Conservation (phyloP, 2,329 filamentous ascomycete genomes). For the Hypomyces perniciosus region DNA sequence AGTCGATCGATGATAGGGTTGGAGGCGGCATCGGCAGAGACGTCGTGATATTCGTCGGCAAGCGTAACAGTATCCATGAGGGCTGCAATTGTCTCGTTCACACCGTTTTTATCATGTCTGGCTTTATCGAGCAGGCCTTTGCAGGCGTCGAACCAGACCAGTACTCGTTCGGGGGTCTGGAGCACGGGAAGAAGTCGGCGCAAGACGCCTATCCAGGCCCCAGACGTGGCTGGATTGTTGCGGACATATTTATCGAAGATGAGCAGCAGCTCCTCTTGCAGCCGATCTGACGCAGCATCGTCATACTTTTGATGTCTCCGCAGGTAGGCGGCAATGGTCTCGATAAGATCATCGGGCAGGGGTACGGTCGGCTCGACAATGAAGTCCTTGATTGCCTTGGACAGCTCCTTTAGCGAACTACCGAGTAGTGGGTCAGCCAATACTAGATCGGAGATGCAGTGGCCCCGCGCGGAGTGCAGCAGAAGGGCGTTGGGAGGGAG, state of each 20-base stretch:
- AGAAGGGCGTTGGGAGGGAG: slow-evolving; percentile 4
- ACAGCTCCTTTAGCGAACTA: slow-evolving; percentile 56
- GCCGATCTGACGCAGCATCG: slow-evolving; percentile 60
- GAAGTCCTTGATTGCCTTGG: slow-evolving; percentile 50
- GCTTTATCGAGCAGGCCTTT: slow-evolving; percentile 38
- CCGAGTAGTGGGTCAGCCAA: slow-evolving; percentile 16
- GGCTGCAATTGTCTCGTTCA: slow-evolving; percentile 59
- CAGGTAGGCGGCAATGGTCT: slow-evolving; percentile 60
- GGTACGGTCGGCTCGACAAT: slow-evolving; percentile 48
- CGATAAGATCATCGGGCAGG: slow-evolving; percentile 59
- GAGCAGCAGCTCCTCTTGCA: slow-evolving; percentile 65
- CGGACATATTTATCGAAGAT: slow-evolving; percentile 62
- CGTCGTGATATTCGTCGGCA: slow-evolving; percentile 51
- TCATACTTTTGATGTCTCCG: slow-evolving; percentile 62
- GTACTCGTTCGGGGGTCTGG: slow-evolving; percentile 53
- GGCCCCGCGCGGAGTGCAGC: slow-evolving; percentile 9
- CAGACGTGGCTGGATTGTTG: slow-evolving; percentile 49
- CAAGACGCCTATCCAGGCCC: slow-evolving; percentile 63
- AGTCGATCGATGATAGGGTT: slow-evolving; percentile 52
- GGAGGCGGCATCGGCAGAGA: slow-evolving; percentile 34
- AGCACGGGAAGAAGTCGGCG: slow-evolving; percentile 59
- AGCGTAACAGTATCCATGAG: slow-evolving; percentile 59
- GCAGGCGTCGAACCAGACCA: slow-evolving; percentile 65
- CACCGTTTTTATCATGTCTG: slow-evolving; percentile 55
- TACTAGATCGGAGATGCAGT: slow-evolving; percentile 7